Evolutionary conservation across 2,329 filamentous ascomycete species (phyloP).

Genomic region (Aureobasidium leucospermi): DNA sequence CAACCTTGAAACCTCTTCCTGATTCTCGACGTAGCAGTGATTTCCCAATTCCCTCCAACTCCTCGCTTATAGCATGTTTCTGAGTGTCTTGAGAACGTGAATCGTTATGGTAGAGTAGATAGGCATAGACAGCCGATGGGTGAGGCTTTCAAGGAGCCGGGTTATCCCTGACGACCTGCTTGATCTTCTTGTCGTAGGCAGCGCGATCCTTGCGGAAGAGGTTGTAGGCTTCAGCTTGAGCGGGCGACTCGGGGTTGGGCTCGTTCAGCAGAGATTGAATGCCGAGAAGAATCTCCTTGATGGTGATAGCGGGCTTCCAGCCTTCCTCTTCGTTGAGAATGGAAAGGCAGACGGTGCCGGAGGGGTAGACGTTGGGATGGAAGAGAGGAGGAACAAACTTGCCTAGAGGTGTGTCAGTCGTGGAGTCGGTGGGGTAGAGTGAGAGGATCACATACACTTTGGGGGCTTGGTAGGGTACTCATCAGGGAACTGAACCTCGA

Average conservation of each 20-base stretch:
- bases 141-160: conserved; percentile 54
- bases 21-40: background rate
- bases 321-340: conserved; percentile 98
- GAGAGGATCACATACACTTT: conserved; percentile 64
- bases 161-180: conserved; percentile 82
- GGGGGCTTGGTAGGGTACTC: conserved; percentile 98
- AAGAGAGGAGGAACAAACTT: conserved; percentile 95
- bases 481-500: conserved; percentile 87
- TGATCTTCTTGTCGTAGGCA: conserved; percentile 85
- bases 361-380: conserved; percentile 97
- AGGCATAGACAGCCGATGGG: background rate
- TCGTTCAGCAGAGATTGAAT: conserved; percentile 95
- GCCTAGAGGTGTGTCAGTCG: conserved; percentile 47
- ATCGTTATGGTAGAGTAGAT: background rate
- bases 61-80: background rate
- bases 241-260: conserved; percentile 92
- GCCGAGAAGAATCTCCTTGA: conserved; percentile 93
- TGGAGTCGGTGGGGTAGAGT: background rate
- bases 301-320: conserved; percentile 97
- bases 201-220: conserved; percentile 82
- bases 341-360: conserved; percentile 91
- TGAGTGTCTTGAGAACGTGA: background rate
- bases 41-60: background rate
- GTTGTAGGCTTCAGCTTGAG: conserved; percentile 95
- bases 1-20: background rate